Base-by-base conservation (phyloP, 83 land plant species). In the Larix sibirica region DNA sequence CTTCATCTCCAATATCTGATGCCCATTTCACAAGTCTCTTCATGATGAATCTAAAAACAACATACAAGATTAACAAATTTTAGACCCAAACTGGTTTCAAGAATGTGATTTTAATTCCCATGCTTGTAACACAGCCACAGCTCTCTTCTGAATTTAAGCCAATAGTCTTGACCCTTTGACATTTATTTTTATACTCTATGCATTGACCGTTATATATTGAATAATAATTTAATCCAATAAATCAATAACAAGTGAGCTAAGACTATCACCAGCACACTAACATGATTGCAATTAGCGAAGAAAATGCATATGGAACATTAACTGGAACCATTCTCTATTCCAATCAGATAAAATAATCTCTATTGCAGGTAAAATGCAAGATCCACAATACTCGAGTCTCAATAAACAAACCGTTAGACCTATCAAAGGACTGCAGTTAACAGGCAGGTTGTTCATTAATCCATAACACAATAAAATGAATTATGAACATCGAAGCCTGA, bases 1-100 rank as follows among this genome's bases (percentile, higher is more conserved):
- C 87, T 88, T 90, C 90, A 87, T 90, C 36, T 85, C 84, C 80
- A n/a, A 65, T 24, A n/a, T n/a, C 26, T 12, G 68, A 65, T 8
- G 68, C 68, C 68, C 68, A 65, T 24, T n/a, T 24, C 68, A 78
- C 62, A 26, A 78, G 20, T 12, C 63, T 73, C 77, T 36, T 73
- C 77, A 73, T 73, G 47, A 73, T 42, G 56, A 42, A 73, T 73
- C 77, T 73, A 73, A 20, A 73, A 42, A 40, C 21, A 73, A 73
- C 77, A 73, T 20, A 73, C 38, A 12, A 21, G 67, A 64, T 4
- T 4, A 12, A 4, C 33, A 9, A 47, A 31, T 28, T 73, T 73
- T 40, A 18, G 21, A 42, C n/a, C 24, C 44, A 42, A 42, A 6
- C n/a, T 36, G 44, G 4, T 50, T 73, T 42, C 77, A 42, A 73